These are phyloP conservation scores for Cutaneotrichosporon mucoides DNA, from an alignment of 1,284 basidiomycete species.

Conservation along the genomic window DNA sequence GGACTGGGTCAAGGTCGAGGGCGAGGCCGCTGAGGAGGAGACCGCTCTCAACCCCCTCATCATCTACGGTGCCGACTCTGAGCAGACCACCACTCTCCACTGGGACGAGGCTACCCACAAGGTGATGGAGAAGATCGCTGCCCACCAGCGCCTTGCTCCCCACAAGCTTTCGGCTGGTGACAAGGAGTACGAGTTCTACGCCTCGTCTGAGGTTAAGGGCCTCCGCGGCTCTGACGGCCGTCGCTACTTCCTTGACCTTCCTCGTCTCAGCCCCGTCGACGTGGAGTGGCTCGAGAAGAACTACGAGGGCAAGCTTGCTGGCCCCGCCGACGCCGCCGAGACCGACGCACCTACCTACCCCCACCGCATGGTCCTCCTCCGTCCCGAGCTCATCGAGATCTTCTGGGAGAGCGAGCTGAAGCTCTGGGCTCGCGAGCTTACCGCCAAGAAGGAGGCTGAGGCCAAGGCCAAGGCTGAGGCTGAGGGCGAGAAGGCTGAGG, in stretches of 20 bases:
- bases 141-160: conserved; percentile 52
- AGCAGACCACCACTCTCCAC: conserved; percentile 51
- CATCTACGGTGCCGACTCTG: conserved; percentile 57
- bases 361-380: conserved; percentile 56
- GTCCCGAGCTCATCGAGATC: conserved; percentile 56
- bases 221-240: conserved; percentile 56
- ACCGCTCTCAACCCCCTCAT: conserved; percentile 49
- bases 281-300: conserved; percentile 57
- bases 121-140: conserved; percentile 53
- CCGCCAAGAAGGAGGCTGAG: conserved; percentile 37
- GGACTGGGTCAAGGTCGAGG: conserved; percentile 50
- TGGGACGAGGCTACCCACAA: conserved; percentile 53
- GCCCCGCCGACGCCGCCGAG: conserved; percentile 22
- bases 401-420: conserved; percentile 56
- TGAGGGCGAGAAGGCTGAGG: conserved; percentile 14
- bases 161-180: conserved; percentile 52
- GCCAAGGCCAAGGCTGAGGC: conserved; percentile 19
- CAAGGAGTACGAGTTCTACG: conserved; percentile 52
- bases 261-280: conserved; percentile 55
- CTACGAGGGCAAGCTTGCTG: conserved; percentile 39
- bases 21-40: conserved; percentile 69
- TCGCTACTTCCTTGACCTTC: conserved; percentile 56
- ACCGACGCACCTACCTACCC: conserved; percentile 50
- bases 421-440: conserved; percentile 53
- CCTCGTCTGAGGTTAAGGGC: conserved; percentile 57